Evolutionary conservation across 768 basidiomycete species (phyloP), one percentile per base, ranked within the genome.

Genomic region (Sporobolomyces pararoseus): DNA sequence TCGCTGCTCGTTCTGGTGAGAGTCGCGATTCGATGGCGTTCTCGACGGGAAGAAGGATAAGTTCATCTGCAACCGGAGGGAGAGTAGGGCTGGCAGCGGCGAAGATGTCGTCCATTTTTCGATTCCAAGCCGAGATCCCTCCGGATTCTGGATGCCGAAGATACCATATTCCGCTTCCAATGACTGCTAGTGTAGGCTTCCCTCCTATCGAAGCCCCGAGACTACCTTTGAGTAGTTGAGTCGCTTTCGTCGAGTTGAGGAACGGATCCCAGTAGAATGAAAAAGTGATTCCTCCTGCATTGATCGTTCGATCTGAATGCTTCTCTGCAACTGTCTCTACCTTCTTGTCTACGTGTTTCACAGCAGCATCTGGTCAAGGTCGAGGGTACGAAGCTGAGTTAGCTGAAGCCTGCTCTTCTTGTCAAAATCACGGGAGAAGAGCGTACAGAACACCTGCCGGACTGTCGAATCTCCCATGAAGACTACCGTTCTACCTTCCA

Each of bases 121-220:
- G 82, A 75, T 89, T 88, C 90, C 91, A 96, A 1, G 86, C 82
- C 35, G 87, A 80, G 47, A 93, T 82, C 5, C 90, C 90, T 29
- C 90, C 65, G 1, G 89, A 89, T 42, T 85, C 81, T 0, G 86
- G 82, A 78, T 93, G 87, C 29, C 90, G 86, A 51, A 96, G 84
- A 78, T 91, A 91, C 92, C 92, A 94, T 44, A 95, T 81, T 0
- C 92, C 92, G 19, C 89, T 87, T 14, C 92, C 92, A 21, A 96
- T 78, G 14, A 94, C 87, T 34, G 93, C 83, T 53, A 96, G 79
- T 0, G 87, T 85, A 1, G 89, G 84, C 12, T 75, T 76, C 0
- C 54, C 69, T 16, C 29, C 19, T 0, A 52, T 59, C 34, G 70
- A 55, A 1, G 73, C 68, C 4, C 72, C 68, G 77, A 73, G 63